Evolutionary conservation across 192 early-diverging fungal species (phyloP), one percentile per base, ranked within the genome.

Genomic region (Coemansia sp.): DNA sequence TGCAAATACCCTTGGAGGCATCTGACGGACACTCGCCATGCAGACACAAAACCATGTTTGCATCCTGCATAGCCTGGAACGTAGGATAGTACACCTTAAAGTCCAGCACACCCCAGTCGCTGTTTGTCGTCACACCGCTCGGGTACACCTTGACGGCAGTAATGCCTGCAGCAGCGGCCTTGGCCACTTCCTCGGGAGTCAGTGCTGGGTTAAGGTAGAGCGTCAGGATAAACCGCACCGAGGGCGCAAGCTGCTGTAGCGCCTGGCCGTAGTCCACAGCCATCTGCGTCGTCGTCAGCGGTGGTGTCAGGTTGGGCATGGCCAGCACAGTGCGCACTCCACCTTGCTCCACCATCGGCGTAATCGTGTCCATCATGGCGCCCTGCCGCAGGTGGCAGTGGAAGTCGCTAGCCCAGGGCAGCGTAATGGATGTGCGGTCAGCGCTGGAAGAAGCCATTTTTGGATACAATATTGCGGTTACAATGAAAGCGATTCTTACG

Each of bases 61-160:
- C 74, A 34, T 96, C 87, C 65, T 97, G 83, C 96, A 99, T 99
- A 3, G 93, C 92, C 47, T 82, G 54, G 78, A 99, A 99, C 14
- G 97, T 88, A 40, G 81, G 82, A 58, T 99, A 99, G 74, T 96
- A 99, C 11, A 63, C 50, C 19, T 70, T 64, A 17, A 75, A 55
- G 34, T 83, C 73, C 27, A 85, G 80, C 46, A 99, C 95, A 34
- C 96, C 96, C 44, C 84, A 82, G 50, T 97, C 94, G 55, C 87
- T 90, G 83, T 99, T 97, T 33, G 96, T 99, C 0, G 96, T 99
- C 11, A 99, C 96, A 23, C 95, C 95, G 24, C 92, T 84, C 18
- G 93, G 92, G 64, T 94, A 96, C 26, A 89, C 88, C 66, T 94
- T 94, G 24, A 96, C 92, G 36, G 89, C 93, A 9, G 78, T 82